phyloP scores from a whole-genome alignment of 345 rosid genomes.

The Populus deltoides region DNA sequence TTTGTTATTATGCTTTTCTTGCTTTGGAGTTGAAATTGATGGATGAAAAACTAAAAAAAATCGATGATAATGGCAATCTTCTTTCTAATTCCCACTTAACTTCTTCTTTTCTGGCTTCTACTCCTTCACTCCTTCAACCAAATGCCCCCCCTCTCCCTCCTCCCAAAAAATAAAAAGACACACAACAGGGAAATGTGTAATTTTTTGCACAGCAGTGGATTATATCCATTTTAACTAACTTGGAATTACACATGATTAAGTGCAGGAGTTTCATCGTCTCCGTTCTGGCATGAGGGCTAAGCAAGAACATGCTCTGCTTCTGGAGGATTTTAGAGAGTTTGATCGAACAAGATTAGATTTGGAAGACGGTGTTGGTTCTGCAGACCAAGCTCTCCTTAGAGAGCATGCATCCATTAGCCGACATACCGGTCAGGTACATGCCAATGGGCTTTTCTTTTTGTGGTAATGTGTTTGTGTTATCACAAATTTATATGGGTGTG shows the following conservation, averaged over 20 bases:
- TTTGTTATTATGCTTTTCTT: too few relatives aligned
- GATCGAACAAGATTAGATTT: constrained; percentile 86
- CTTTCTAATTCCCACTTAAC: not conserved
- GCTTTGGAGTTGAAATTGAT: not conserved
- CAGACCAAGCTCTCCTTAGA: constrained; percentile 74
- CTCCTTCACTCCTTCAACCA: too few relatives aligned
- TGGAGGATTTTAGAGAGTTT: constrained; percentile 93
- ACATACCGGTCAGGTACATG: constrained; percentile 72
- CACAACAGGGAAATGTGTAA: not conserved
- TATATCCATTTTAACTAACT: constrained; percentile 13
- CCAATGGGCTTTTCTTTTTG: not conserved
- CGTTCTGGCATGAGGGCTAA: constrained; percentile 86
- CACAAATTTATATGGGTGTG: not conserved
- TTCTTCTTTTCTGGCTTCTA: too few relatives aligned
- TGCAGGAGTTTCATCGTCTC: constrained; percentile 97
- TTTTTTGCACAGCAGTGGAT: not conserved
- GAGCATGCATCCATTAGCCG: constrained; percentile 80
- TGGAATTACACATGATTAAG: constrained; percentile 30
- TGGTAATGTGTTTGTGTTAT: not conserved
- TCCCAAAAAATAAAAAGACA: not conserved
- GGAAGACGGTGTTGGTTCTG: constrained; percentile 75
- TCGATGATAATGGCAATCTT: not conserved
- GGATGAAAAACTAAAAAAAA: not conserved
- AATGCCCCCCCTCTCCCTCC: not conserved
- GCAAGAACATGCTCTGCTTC: constrained; percentile 90